Conservation (phyloP, 1,139 yeast genomes). For the Geotrichum australiense region DNA sequence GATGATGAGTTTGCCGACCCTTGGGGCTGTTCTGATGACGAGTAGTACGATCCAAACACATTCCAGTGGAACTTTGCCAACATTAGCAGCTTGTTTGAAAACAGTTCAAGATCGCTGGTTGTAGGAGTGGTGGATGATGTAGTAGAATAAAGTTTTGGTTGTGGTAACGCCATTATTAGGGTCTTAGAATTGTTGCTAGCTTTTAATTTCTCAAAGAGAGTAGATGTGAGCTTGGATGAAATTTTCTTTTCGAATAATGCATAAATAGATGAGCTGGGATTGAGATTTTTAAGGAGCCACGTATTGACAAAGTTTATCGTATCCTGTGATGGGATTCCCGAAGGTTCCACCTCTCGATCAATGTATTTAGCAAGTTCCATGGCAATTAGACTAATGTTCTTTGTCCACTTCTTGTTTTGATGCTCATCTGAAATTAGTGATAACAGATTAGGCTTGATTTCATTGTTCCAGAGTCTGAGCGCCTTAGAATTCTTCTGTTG, state of each 20-base stretch:
- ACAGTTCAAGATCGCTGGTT: constrained; percentile 7
- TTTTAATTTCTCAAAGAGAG: constrained; percentile 20
- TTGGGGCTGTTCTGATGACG: constrained; percentile 17
- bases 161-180: neutral
- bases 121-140: neutral
- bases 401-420: constrained; percentile 87
- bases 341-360: constrained; percentile 18
- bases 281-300: constrained; percentile 82
- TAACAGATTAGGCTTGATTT: constrained; percentile 52
- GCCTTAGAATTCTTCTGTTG: constrained; percentile 47
- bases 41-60: constrained; percentile 48
- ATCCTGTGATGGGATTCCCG: constrained; percentile 19
- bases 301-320: constrained; percentile 56
- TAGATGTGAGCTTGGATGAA: constrained; percentile 43
- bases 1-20: neutral
- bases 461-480: constrained; percentile 27
- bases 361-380: constrained; percentile 56
- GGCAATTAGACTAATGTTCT: constrained; percentile 66
- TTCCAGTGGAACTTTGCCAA: constrained; percentile 66
- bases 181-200: neutral
- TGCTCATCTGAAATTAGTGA: constrained; percentile 79
- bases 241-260: constrained; percentile 49
- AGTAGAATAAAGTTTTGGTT: too few relatives aligned
- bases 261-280: constrained; percentile 74
- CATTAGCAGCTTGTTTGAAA: constrained; percentile 46